These are phyloP conservation scores for Beauveria varroae DNA, from an alignment of 2,329 filamentous ascomycete genomes.

Conservation along the genomic window DNA sequence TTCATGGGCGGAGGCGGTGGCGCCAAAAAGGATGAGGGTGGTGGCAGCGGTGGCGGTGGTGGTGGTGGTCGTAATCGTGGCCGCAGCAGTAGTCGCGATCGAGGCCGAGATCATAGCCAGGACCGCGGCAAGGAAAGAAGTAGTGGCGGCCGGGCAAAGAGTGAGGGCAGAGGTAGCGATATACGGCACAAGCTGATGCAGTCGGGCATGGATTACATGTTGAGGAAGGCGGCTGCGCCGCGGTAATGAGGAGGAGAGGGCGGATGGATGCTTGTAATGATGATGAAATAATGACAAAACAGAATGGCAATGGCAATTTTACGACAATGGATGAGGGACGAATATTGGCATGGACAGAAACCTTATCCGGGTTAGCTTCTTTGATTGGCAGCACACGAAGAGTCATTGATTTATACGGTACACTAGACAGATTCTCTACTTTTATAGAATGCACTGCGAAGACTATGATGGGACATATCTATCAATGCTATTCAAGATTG, in stretches of 20 bases:
- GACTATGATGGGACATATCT: no score
- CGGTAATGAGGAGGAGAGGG: slow-evolving; percentile 33
- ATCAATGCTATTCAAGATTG: no score
- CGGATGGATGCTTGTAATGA: slow-evolving; percentile 25
- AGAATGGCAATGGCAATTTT: neutral
- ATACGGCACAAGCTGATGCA: slow-evolving; percentile 20
- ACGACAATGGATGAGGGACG: neutral
- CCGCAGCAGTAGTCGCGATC: neutral
- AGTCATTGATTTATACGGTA: neutral
- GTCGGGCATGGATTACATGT: slow-evolving; percentile 19
- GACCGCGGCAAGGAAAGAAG: neutral
- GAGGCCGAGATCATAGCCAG: neutral
- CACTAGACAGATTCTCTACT: neutral
- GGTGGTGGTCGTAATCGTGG: neutral
- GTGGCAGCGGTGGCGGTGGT: neutral
- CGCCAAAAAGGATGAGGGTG: slow-evolving; percentile 21
- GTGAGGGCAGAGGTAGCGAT: slow-evolving; percentile 9
- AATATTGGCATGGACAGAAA: neutral
- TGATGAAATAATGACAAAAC: neutral
- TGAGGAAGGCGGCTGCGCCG: slow-evolving; percentile 12
- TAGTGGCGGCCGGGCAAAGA: slow-evolving; percentile 1
- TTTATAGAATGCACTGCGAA: neutral
- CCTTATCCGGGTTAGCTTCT: neutral
- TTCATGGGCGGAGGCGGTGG: slow-evolving; percentile 26
- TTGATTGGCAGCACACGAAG: neutral